Percentiles rank a stretch among this genome's conserved stretches.
These are phyloP conservation scores for Sporisorium reilianum DNA, from an alignment of 1,284 basidiomycete genomes.

Conservation along the genomic window DNA sequence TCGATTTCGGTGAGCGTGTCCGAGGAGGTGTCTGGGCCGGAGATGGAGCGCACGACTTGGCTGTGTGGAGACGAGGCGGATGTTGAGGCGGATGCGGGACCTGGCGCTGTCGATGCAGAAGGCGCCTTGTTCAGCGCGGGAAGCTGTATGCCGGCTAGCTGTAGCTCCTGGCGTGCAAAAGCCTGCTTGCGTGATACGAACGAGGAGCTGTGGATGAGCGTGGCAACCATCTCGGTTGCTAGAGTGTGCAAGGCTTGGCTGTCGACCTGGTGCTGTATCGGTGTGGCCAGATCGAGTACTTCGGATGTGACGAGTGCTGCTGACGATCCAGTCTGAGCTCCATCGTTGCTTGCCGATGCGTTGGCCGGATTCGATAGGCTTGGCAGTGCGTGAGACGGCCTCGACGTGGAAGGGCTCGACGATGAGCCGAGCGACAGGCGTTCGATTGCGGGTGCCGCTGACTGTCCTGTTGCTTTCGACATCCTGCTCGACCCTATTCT, in stretches of 20 bases:
- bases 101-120: slow-evolving; percentile 8
- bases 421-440: slow-evolving; percentile 40
- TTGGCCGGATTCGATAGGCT: slow-evolving; percentile 16
- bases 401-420: slow-evolving; percentile 17
- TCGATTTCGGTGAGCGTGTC: slow-evolving; percentile 73
- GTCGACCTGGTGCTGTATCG: slow-evolving; percentile 74
- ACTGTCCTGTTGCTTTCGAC: slow-evolving; percentile 25
- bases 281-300: slow-evolving; percentile 69
- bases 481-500: slow-evolving; percentile 8
- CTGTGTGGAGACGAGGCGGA: slow-evolving; percentile 13
- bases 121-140: slow-evolving; percentile 8
- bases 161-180: slow-evolving; percentile 71
- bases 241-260: slow-evolving; percentile 84
- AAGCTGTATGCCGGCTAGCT: slow-evolving; percentile 32
- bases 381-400: slow-evolving; percentile 45
- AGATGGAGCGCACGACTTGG: slow-evolving; percentile 40
- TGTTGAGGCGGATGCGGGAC: not conserved
- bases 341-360: slow-evolving; percentile 14
- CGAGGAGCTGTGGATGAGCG: slow-evolving; percentile 48
- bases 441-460: slow-evolving; percentile 28
- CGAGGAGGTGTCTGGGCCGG: slow-evolving; percentile 36
- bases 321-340: slow-evolving; percentile 16
- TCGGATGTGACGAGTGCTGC: slow-evolving; percentile 40
- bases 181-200: slow-evolving; percentile 71
- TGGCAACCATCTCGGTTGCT: slow-evolving; percentile 77